phyloP scores from a whole-genome alignment of 2,329 filamentous ascomycete species.

The Endoconidiophora laricicola region DNA sequence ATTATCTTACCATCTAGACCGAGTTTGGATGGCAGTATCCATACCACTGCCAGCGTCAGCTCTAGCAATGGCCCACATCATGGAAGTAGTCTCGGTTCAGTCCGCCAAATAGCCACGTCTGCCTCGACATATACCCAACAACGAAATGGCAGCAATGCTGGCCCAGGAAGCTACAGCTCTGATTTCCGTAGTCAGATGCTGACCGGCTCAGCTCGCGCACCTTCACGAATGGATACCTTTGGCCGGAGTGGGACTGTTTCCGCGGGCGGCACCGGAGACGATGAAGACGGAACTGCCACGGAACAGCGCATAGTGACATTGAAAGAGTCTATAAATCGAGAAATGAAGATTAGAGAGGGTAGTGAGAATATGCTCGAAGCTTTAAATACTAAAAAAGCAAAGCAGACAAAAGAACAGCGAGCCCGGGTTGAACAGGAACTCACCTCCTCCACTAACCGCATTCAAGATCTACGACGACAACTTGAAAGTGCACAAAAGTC shows the following conservation, averaged over 20 bases:
- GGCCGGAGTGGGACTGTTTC: slow-evolving; percentile 7
- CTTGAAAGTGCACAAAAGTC: slow-evolving; percentile 42
- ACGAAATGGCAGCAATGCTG: slow-evolving; percentile 23
- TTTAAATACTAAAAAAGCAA: slow-evolving; percentile 82
- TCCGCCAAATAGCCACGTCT: slow-evolving; percentile 38
- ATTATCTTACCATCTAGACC: slow-evolving; percentile 20
- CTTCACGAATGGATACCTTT: slow-evolving; percentile 37
- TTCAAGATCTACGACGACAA: slow-evolving; percentile 41
- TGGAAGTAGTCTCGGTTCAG: slow-evolving; percentile 40
- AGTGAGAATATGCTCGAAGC: slow-evolving; percentile 97
- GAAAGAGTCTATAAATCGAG: slow-evolving; percentile 76
- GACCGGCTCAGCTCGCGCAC: slow-evolving; percentile 37
- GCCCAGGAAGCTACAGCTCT: slow-evolving; percentile 75
- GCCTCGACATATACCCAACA: slow-evolving; percentile 44
- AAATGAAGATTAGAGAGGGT: slow-evolving; percentile 94
- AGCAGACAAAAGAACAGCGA: slow-evolving; percentile 80
- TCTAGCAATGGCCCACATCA: slow-evolving; percentile 19
- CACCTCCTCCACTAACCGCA: slow-evolving; percentile 66
- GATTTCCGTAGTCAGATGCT: slow-evolving; percentile 62
- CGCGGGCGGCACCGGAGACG: slow-evolving; percentile 25
- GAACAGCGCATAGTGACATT: slow-evolving; percentile 63
- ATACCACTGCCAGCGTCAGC: slow-evolving; percentile 31
- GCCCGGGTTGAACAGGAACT: slow-evolving; percentile 72
- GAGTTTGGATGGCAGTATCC: slow-evolving; percentile 26
- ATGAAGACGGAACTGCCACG: slow-evolving; percentile 35